phyloP scores from a whole-genome alignment of 331 rosid genomes.

The Spiraea crenata region DNA sequence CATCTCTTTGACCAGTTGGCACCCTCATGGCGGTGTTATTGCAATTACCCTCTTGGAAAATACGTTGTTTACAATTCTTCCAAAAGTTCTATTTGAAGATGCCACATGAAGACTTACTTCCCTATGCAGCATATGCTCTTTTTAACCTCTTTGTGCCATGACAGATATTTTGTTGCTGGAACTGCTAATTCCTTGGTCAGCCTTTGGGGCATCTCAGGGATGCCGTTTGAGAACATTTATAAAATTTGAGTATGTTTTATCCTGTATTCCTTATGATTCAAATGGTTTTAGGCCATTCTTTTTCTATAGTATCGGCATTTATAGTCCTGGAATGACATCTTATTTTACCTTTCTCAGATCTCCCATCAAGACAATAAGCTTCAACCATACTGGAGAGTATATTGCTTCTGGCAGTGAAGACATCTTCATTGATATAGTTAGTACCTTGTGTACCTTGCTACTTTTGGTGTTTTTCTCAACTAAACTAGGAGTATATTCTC shows the following conservation, averaged over 20 bases:
- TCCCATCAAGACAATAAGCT: conserved; percentile 90
- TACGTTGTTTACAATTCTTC: conserved; percentile 15
- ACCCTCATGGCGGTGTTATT: conserved; percentile 96
- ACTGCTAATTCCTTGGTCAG: conserved; percentile 97
- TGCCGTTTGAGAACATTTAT: conserved; percentile 89
- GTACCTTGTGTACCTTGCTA: conserved; percentile 23
- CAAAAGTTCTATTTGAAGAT: neutral
- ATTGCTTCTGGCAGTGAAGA: conserved; percentile 94
- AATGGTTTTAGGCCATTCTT: no score
- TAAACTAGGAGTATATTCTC: neutral
- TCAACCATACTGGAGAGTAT: conserved; percentile 82
- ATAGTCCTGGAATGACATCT: conserved; percentile 15
- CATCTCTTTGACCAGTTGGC: conserved; percentile 84
- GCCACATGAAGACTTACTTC: neutral
- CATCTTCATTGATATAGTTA: conserved; percentile 87
- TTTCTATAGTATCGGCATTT: neutral
- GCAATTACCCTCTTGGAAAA: conserved; percentile 91
- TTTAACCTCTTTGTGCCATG: conserved; percentile 1
- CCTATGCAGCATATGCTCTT: neutral
- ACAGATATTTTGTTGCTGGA: conserved; percentile 91
- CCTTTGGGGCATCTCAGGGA: conserved; percentile 88
- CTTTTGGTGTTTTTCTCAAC: neutral
- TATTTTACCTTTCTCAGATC: conserved; percentile 50
- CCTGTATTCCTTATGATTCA: conserved; percentile 9
- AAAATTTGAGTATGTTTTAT: conserved; percentile 83